phyloP scores from a whole-genome alignment of 768 basidiomycete genomes.

The Ephemerocybe angulata region DNA sequence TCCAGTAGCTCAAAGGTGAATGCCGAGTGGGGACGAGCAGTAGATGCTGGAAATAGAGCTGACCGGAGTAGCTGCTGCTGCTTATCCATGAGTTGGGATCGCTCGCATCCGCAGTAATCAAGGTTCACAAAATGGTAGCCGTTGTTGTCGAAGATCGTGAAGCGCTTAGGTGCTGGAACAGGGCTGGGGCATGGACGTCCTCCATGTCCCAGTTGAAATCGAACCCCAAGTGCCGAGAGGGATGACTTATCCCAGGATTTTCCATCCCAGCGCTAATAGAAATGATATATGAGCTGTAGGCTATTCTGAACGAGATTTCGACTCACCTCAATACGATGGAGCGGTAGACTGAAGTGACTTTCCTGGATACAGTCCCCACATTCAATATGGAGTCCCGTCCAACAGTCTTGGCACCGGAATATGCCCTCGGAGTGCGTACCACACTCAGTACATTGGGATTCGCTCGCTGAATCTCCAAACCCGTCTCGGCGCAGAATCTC shows the following conservation, averaged over 20 bases:
- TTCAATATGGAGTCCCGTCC: background rate
- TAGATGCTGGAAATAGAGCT: slow-evolving; percentile 3
- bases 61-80: background rate
- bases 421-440: background rate
- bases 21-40: background rate
- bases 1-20: slow-evolving; percentile 5
- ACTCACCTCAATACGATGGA: background rate
- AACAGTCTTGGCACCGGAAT: background rate
- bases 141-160: slow-evolving; percentile 2
- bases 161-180: background rate
- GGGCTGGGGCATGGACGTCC: background rate
- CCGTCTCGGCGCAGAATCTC: background rate
- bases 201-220: background rate
- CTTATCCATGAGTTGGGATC: no score
- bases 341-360: background rate
- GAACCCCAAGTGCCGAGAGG: background rate
- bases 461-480: background rate
- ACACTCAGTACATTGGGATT: background rate
- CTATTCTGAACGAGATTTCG: background rate
- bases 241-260: background rate
- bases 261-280: background rate
- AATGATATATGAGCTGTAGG: background rate
- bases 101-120: slow-evolving; percentile 20
- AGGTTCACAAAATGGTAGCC: slow-evolving; percentile 12
- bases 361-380: background rate